Evolutionary conservation across 495 filamentous ascomycete species (phyloP).

Genomic region (Oleoguttula mirabilis): DNA sequence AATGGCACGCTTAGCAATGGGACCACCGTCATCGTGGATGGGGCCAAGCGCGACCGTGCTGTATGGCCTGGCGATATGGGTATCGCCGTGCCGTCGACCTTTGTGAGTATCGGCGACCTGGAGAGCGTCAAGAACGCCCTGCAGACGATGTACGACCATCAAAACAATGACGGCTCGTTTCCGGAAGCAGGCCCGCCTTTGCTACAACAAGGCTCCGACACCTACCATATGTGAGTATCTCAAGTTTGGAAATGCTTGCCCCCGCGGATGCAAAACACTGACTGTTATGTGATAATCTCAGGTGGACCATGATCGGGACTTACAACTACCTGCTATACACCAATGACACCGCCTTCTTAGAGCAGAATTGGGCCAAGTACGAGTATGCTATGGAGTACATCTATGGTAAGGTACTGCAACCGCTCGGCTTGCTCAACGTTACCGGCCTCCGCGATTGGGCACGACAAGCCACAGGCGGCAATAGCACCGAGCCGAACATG

Average conservation of each 20-base stretch:
- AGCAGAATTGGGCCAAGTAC: constrained; percentile 9
- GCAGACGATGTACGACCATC: constrained; percentile 47
- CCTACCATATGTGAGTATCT: constrained; percentile 19
- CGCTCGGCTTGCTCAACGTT: constrained; percentile 24
- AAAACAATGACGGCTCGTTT: constrained; percentile 30
- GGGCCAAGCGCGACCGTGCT: constrained; percentile 21
- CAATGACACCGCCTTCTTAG: constrained; percentile 17
- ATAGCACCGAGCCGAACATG: constrained; percentile 20
- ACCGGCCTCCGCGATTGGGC: constrained; percentile 18
- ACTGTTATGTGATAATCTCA: too few species aligned
- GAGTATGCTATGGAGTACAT: constrained; percentile 9
- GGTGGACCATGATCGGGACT: constrained; percentile 18
- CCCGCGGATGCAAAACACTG: too few species aligned
- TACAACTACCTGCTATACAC: constrained; percentile 21
- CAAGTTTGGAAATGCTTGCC: too few species aligned
- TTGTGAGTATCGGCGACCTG: constrained; percentile 43
- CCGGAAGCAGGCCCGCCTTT: constrained; percentile 48
- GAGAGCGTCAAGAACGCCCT: constrained; percentile 51
- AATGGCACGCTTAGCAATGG: constrained; percentile 41
- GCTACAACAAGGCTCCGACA: constrained; percentile 32
- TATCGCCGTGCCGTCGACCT: constrained; percentile 16
- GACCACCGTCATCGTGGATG: constrained; percentile 24
- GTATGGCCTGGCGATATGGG: constrained; percentile 23
- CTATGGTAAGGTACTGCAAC: constrained; percentile 9
- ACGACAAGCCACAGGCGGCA: constrained; percentile 9